Evolutionary conservation across 2,329 filamentous ascomycete species (phyloP), one percentile per base, ranked within the genome.

Genomic region (Aspergillus thermomutatus): DNA sequence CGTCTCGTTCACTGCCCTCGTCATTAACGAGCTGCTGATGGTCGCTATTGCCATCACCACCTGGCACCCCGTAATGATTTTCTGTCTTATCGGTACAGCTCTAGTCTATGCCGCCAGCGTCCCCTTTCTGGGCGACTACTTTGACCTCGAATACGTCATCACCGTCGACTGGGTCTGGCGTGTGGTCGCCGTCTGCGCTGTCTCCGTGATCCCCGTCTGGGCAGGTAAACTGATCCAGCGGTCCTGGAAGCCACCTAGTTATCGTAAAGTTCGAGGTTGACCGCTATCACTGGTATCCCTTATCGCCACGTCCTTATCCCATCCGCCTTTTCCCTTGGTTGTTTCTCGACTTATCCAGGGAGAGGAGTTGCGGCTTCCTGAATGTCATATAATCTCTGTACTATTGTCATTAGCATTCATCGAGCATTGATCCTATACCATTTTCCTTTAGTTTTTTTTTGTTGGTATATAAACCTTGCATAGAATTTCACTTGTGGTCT

Each of bases 21-120:
- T 99, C 4, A 79, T 97, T 60, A 99, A 97, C 73, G 94, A 99
- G 72, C 83, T 99, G 58, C 84, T 95, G 66, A 99, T 99, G 95
- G 94, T 97, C 2, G 93, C 92, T 3, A 91, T 96, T 57, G 90
- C 96, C 71, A 90, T 99, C 66, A 96, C 91, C 3, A 99, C 94
- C 0, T 99, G 94, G 94, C 94, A 97, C 74, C 89, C 89, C 41
- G 82, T 93, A 60, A 97, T 97, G 92, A 87, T 96, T 54, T 78
- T 90, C 52, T 88, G 83, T 63, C 89, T 97, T 59, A 69, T 96
- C 5, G 92, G 91, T 14, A 99, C 94, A 0, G 87, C 90, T 47
- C 72, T 88, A 27, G 72, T 93, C n/a, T 99, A 90, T 68, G 80
- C 92, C 26, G 91, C 86, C 3, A 91, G 86, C 41, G 80, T 97